A percentile compares a stretch with the other conserved stretches of the same genome.
Evolutionary conservation across 371 early-diverging fungal genomes (phyloP).

Genomic region (Polyrhizophydium stewartii): DNA sequence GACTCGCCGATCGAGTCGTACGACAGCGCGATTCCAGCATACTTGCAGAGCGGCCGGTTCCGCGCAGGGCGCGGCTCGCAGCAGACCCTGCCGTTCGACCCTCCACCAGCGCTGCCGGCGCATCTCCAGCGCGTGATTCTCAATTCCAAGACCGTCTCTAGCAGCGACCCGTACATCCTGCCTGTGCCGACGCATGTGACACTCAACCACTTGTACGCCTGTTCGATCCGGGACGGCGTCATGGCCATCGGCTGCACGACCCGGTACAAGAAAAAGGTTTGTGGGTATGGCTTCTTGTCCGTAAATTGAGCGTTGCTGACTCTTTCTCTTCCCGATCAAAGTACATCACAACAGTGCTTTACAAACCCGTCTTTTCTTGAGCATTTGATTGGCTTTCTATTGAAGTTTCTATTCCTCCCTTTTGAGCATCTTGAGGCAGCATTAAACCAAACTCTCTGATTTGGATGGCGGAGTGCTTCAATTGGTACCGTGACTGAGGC

Average conservation of each 20-base stretch:
- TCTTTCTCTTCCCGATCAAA: slow-evolving; percentile 23
- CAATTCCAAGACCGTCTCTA: slow-evolving; percentile 59
- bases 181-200: slow-evolving; percentile 92
- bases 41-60: slow-evolving; percentile 17
- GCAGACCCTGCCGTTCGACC: slow-evolving; percentile 34
- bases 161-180: slow-evolving; percentile 69
- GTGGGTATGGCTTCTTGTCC: neutral
- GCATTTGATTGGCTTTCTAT: no score
- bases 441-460: no score
- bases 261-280: slow-evolving; percentile 62
- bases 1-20: slow-evolving; percentile 62
- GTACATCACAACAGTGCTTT: slow-evolving; percentile 41
- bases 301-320: neutral
- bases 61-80: slow-evolving; percentile 14
- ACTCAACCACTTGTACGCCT: slow-evolving; percentile 93
- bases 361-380: slow-evolving; percentile 34
- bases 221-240: slow-evolving; percentile 91
- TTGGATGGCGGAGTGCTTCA: no score
- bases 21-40: slow-evolving; percentile 58
- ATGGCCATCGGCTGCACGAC: slow-evolving; percentile 82
- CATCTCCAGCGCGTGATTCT: slow-evolving; percentile 88
- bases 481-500: no score
- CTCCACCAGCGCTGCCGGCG: slow-evolving; percentile 86
- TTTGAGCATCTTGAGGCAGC: no score
- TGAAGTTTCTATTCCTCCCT: no score